Evolutionary conservation across 1,139 yeast genomes (phyloP).

Genomic region (Cylindricascospora bacillispora): DNA sequence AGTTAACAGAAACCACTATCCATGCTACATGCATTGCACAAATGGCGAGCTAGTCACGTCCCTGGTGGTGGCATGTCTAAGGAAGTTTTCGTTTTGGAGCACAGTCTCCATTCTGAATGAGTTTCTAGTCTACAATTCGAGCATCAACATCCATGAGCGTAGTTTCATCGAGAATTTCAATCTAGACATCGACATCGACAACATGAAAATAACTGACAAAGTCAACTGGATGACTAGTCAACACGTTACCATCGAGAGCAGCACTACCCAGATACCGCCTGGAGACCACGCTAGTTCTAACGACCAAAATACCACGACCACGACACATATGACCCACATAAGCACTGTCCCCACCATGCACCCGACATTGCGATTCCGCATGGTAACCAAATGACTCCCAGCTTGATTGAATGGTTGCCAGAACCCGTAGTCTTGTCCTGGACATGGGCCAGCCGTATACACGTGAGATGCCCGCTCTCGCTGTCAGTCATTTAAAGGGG

Average conservation of each 20-base stretch:
- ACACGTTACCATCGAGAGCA: conserved; percentile 7
- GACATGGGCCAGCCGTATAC: no score
- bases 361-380: no score
- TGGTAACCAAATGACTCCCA: no score
- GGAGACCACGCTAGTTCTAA: conserved; percentile 3
- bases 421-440: no score
- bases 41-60: conserved; percentile 87
- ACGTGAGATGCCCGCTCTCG: no score
- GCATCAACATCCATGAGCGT: conserved; percentile 71
- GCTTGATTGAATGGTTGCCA: no score
- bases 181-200: conserved; percentile 42
- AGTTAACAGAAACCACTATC: conserved; percentile 47
- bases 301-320: conserved; percentile 2
- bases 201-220: conserved; percentile 16
- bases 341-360: no score
- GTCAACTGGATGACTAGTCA: conserved; percentile 22
- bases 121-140: conserved; percentile 65
- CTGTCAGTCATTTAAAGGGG: no score
- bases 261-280: conserved; percentile 1
- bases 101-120: conserved; percentile 80
- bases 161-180: conserved; percentile 69
- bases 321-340: no score
- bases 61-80: conserved; percentile 68
- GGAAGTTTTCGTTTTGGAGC: conserved; percentile 83
- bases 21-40: conserved; percentile 73